Conservation (phyloP, 306 rosid genomes). For the Cucurbita maxima region DNA sequence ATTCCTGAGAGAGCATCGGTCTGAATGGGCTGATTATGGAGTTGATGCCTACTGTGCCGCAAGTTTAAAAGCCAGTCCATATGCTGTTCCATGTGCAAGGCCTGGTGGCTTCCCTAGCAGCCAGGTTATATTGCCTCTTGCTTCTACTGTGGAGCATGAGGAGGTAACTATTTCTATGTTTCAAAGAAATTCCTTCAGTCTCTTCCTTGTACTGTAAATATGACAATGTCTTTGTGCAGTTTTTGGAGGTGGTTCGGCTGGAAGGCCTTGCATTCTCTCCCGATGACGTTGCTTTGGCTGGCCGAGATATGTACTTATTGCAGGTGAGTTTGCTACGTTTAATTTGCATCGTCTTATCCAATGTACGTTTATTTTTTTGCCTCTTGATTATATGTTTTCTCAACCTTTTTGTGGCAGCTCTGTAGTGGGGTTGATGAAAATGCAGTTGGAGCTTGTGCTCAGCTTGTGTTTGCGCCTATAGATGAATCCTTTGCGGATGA, state of each 20-base stretch:
- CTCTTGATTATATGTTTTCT: not conserved
- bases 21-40: constrained; percentile 97
- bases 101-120: constrained; percentile 80
- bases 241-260: constrained; percentile 85
- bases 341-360: not conserved
- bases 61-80: constrained; percentile 70
- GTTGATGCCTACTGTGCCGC: constrained; percentile 94
- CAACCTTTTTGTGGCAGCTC: constrained; percentile 32
- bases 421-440: constrained; percentile 89
- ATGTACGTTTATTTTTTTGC: not conserved
- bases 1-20: constrained; percentile 90
- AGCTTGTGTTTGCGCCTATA: constrained; percentile 92
- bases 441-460: constrained; percentile 83
- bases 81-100: constrained; percentile 72
- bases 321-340: constrained; percentile 32
- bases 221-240: constrained; percentile 28
- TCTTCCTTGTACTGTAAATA: not conserved
- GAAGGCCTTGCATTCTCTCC: constrained; percentile 96
- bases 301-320: constrained; percentile 71
- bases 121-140: constrained; percentile 86
- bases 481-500: constrained; percentile 96
- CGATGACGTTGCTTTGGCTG: constrained; percentile 66
- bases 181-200: not conserved
- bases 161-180: constrained; percentile 38
- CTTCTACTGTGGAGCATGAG: constrained; percentile 80